phyloP scores from a whole-genome alignment of 2,329 filamentous ascomycete genomes.

The Pseudogymnoascus sp. region DNA sequence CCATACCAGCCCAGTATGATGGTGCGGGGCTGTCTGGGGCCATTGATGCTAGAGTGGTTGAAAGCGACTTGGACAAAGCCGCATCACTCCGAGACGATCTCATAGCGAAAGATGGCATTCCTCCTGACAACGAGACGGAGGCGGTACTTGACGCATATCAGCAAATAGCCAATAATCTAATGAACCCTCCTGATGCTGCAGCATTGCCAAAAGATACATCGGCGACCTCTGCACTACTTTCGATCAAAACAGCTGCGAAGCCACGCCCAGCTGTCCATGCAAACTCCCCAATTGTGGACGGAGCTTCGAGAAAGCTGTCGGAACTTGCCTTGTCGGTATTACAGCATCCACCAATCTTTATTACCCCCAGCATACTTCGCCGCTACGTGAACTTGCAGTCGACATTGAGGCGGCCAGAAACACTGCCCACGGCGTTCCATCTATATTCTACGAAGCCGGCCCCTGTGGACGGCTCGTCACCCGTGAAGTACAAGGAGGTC shows the following conservation, averaged over 20 bases:
- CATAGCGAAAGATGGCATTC: conserved; percentile 16
- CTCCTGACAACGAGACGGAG: conserved; percentile 19
- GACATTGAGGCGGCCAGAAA: conserved; percentile 62
- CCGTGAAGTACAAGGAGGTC: conserved; percentile 50
- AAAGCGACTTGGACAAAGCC: conserved; percentile 17
- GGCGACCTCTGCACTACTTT: conserved; percentile 48
- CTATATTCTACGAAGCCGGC: conserved; percentile 79
- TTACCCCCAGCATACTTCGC: conserved; percentile 63
- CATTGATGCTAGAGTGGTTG: conserved; percentile 16
- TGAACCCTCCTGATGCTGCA: conserved; percentile 16
- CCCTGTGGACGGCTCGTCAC: conserved; percentile 51
- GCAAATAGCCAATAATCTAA: conserved; percentile 19
- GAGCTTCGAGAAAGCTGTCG: conserved; percentile 42
- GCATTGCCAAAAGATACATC: conserved; percentile 18
- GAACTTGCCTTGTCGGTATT: conserved; percentile 61
- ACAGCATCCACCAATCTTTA: conserved; percentile 67
- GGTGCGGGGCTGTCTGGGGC: not conserved
- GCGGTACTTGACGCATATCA: conserved; percentile 19
- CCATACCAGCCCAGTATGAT: not conserved
- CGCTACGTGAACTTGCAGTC: conserved; percentile 71
- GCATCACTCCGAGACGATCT: conserved; percentile 17
- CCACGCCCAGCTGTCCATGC: conserved; percentile 12
- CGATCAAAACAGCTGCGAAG: conserved; percentile 27
- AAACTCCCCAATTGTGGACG: conserved; percentile 13
- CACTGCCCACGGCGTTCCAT: conserved; percentile 70